These are phyloP conservation scores for Calocera viscosa DNA, from an alignment of 768 basidiomycete species.

Conservation along the genomic window DNA sequence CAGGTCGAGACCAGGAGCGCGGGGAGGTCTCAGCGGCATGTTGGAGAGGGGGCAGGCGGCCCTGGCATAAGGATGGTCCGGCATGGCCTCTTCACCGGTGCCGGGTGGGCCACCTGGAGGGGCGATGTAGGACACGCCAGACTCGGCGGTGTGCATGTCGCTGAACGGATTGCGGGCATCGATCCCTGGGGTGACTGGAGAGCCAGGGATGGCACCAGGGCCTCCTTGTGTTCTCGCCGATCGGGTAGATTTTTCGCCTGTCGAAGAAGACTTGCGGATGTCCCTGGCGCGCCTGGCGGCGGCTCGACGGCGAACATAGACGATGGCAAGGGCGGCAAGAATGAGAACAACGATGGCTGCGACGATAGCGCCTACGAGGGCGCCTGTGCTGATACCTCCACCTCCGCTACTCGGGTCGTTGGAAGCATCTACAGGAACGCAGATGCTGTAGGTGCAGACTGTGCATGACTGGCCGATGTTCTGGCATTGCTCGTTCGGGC, in stretches of 20 bases:
- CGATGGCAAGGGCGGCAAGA: background rate
- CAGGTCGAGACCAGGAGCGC: background rate
- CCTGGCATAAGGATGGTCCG: background rate
- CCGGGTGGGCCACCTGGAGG: background rate
- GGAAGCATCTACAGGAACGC: background rate
- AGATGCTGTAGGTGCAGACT: background rate
- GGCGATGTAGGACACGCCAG: background rate
- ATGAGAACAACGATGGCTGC: background rate
- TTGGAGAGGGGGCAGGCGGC: background rate
- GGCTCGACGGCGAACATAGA: background rate
- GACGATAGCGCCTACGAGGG: conserved; percentile 2
- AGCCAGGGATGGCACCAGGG: background rate
- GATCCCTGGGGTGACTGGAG: background rate
- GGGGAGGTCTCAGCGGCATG: background rate
- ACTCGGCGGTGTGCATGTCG: background rate
- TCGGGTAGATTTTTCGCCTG: background rate
- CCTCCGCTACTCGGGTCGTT: background rate
- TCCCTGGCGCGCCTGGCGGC: background rate
- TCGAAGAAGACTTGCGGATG: background rate
- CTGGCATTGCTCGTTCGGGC: background rate
- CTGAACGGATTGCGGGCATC: background rate
- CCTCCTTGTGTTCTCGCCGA: background rate
- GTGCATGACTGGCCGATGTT: conserved; percentile 1
- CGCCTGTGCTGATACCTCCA: background rate
- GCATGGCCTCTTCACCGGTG: background rate